A percentile compares a stretch with the other conserved stretches of the same genome.
Conservation (phyloP, 1,139 yeast genomes). For the Pichia sp. region DNA sequence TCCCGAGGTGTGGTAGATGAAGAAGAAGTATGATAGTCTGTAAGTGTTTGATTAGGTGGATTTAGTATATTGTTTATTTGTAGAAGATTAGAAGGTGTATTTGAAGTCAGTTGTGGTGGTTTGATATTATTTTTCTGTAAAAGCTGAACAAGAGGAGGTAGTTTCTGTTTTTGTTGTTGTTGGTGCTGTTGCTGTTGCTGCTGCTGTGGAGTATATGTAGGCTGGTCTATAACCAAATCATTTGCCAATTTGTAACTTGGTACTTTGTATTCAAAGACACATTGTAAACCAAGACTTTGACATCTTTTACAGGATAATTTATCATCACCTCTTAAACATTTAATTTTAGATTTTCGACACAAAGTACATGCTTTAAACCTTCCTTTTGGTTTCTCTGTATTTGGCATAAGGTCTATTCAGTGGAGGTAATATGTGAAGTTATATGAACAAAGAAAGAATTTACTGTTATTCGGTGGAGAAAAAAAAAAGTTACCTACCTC, state of each 20-base stretch:
- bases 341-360: conserved; percentile 59
- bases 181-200: background rate
- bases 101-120: too few relatives aligned
- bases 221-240: conserved; percentile 7
- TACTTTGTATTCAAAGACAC: conserved; percentile 51
- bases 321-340: conserved; percentile 40
- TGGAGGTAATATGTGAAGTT: background rate
- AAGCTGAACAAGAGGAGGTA: too few relatives aligned
- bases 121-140: too few relatives aligned
- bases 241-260: conserved; percentile 38
- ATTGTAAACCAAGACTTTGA: conserved; percentile 41
- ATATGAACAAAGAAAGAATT: too few relatives aligned
- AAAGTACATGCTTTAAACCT: conserved; percentile 51
- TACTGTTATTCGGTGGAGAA: too few relatives aligned
- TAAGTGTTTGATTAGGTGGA: background rate
- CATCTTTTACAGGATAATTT: conserved; percentile 56
- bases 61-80: background rate
- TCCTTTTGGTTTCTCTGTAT: background rate
- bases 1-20: background rate
- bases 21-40: background rate
- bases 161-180: background rate
- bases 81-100: background rate
- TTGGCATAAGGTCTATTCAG: background rate
- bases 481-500: too few relatives aligned
- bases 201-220: background rate